Base-by-base conservation (phyloP, 1,284 basidiomycete genomes). In the Pascua sp. region DNA sequence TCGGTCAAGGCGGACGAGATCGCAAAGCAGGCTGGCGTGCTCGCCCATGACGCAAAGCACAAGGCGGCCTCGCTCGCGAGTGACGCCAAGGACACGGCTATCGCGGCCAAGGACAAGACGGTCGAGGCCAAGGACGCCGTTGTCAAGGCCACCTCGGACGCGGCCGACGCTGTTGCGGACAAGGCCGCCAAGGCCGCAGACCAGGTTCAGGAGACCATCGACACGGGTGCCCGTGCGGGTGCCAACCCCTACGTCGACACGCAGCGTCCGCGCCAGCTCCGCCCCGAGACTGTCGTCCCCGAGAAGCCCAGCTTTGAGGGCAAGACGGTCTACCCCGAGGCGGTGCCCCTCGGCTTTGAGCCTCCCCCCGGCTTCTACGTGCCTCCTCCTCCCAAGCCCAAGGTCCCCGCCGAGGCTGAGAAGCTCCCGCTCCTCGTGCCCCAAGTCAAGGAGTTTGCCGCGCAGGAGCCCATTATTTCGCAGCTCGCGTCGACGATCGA, bases 401-500 rank as follows among this genome's bases (percentile, higher is more conserved):
- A 68, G 47, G 32, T 47, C n/a, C 53, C 56, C 11, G 47, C 60
- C 18, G 66, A 61, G 42, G 60, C 53, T 18, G 62, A 56, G 59
- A 56, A 61, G 61, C 81, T 95, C 11, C 91, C 93, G 43, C 83
- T 90, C 46, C 81, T 98, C 60, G 87, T 90, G 0, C 90, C 93
- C 5, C 83, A 85, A 41, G 84, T 98, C 56, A 83, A 86, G 55
- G 86, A 87, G 55, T 81, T 93, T 51, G 82, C 81, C 45, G 87
- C 86, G 8, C 90, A 95, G 66, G 83, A 84, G 71, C 94, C 95
- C 15, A 86, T 97, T 69, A 88, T 98, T 61, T 82, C 86, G 1
- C 91, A 97, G 74, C 86, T 98, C 15, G 95, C 94, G 5, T 83
- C 85, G 12, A 95, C 92, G 45, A 98, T 98, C 67, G 95, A 98